phyloP scores from a whole-genome alignment of 1,284 basidiomycete species.

The Ceratobasidium theobromae region DNA sequence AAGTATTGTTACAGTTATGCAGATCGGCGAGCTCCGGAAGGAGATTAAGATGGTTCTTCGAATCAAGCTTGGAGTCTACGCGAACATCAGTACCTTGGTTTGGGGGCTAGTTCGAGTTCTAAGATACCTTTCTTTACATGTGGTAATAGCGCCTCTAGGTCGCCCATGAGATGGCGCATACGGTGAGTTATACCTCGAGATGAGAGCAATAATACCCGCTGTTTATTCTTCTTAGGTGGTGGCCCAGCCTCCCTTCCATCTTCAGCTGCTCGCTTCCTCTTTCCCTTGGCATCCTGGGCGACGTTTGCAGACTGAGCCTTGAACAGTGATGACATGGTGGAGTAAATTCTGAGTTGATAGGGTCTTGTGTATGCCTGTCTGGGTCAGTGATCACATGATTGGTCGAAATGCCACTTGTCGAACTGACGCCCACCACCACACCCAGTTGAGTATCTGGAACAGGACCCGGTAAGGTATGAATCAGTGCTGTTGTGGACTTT shows the following conservation, averaged over 20 bases:
- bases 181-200: slow-evolving; percentile 94
- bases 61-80: slow-evolving; percentile 93
- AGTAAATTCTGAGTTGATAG: slow-evolving; percentile 16
- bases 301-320: slow-evolving; percentile 64
- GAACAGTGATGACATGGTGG: slow-evolving; percentile 63
- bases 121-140: slow-evolving; percentile 95
- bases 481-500: background rate
- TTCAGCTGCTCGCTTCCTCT: slow-evolving; percentile 40
- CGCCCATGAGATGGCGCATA: slow-evolving; percentile 97
- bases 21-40: slow-evolving; percentile 97
- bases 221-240: slow-evolving; percentile 72
- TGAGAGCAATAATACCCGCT: slow-evolving; percentile 86
- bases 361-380: slow-evolving; percentile 20
- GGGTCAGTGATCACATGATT: slow-evolving; percentile 21
- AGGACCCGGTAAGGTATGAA: slow-evolving; percentile 15
- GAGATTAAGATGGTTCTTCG: slow-evolving; percentile 91
- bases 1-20: slow-evolving; percentile 95
- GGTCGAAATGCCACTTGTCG: slow-evolving; percentile 1
- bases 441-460: background rate
- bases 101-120: too few species aligned
- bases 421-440: slow-evolving; percentile 19
- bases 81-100: too few species aligned
- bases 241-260: slow-evolving; percentile 30
- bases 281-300: slow-evolving; percentile 50
- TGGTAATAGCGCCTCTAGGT: slow-evolving; percentile 86